Conservation (phyloP, 2,329 filamentous ascomycete genomes). For the Clonostachys byssicola region DNA sequence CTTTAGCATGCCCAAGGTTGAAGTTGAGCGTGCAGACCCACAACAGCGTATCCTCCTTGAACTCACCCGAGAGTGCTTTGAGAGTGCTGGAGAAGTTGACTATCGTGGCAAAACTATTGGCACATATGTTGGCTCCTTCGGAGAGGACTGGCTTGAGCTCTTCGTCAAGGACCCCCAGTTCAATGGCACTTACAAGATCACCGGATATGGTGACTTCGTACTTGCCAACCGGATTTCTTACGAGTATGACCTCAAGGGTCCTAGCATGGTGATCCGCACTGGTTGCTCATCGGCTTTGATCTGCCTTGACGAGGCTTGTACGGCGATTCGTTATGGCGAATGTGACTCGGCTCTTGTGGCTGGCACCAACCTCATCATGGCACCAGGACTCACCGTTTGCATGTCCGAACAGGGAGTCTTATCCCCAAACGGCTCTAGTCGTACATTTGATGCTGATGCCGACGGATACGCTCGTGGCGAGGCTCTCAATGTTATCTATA, state of each 20-base stretch:
- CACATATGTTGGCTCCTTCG: constrained; percentile 24
- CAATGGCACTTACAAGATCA: constrained; percentile 9
- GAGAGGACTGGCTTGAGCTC: constrained; percentile 21
- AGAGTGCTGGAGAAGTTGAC: constrained; percentile 9
- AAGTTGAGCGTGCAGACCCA: background rate
- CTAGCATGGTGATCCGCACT: constrained; percentile 1
- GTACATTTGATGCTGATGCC: constrained; percentile 30
- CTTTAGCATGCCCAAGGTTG: constrained; percentile 27
- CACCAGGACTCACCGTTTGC: constrained; percentile 1
- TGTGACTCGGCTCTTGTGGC: constrained; percentile 1
- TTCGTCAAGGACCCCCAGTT: constrained; percentile 11
- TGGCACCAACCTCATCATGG: constrained; percentile 1
- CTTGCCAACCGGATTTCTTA: background rate
- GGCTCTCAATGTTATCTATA: constrained; percentile 28
- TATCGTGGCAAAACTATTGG: constrained; percentile 20
- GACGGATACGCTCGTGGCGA: constrained; percentile 44
- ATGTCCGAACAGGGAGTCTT: constrained; percentile 16
- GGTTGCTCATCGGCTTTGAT: constrained; percentile 2
- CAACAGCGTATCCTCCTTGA: background rate
- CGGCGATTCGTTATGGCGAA: background rate
- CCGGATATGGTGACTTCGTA: constrained; percentile 1
- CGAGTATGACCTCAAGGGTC: background rate
- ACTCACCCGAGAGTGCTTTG: constrained; percentile 31
- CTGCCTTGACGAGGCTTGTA: background rate
- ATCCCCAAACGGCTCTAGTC: constrained; percentile 14